Evolutionary conservation across 495 filamentous ascomycete genomes (phyloP).

Genomic region (Terfezia claveryi): DNA sequence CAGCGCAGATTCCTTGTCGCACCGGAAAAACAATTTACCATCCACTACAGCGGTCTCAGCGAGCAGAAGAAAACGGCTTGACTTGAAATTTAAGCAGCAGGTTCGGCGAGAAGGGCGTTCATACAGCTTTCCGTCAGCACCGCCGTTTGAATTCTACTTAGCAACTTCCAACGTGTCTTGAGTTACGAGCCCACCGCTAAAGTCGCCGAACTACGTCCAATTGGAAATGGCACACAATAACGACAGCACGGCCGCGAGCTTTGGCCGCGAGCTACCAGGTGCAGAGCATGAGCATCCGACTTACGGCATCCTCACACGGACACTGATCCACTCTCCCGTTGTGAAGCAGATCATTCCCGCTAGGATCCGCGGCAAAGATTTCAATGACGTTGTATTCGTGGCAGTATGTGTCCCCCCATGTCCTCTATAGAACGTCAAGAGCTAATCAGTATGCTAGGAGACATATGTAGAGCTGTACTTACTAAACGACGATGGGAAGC

Average conservation of each 20-base stretch:
- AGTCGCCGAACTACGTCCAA: background rate
- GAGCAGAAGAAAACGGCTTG: no score
- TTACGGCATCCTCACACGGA: slow-evolving; percentile 53
- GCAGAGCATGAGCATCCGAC: slow-evolving; percentile 22
- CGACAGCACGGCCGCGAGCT: background rate
- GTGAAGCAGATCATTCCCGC: slow-evolving; percentile 64
- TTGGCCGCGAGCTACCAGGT: background rate
- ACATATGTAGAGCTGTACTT: slow-evolving; percentile 50
- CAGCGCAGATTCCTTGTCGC: no score
- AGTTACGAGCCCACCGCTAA: no score
- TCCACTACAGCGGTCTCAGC: no score
- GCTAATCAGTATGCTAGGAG: slow-evolving; percentile 23
- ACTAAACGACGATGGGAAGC: slow-evolving; percentile 35
- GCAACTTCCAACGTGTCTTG: no score
- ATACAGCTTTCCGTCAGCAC: no score
- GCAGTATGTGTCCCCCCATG: slow-evolving; percentile 33
- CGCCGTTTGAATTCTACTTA: no score
- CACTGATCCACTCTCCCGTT: slow-evolving; percentile 50
- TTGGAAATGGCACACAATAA: slow-evolving; percentile 10
- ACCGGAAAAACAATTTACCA: no score
- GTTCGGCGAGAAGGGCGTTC: no score
- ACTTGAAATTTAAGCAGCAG: no score
- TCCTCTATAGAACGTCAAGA: background rate
- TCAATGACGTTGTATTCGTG: slow-evolving; percentile 83
- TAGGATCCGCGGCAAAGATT: slow-evolving; percentile 39